phyloP scores from a whole-genome alignment of 2,329 filamentous ascomycete genomes.

The Botryotinia globosa region DNA sequence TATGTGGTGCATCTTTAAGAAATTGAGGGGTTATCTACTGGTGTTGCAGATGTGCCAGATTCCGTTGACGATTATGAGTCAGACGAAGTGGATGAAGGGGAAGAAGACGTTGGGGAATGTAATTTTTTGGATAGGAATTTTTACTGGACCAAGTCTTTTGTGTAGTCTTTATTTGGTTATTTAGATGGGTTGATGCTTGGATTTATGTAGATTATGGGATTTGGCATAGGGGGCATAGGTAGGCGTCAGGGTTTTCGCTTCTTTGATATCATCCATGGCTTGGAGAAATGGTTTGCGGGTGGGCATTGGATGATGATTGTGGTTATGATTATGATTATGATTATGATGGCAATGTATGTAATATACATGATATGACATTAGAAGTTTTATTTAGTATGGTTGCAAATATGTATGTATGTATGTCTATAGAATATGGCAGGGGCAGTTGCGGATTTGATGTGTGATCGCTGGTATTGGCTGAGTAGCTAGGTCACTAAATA shows the following conservation, averaged over 20 bases:
- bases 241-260: neutral
- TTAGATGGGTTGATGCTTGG: constrained; percentile 32
- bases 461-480: no score
- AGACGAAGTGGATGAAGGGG: constrained; percentile 63
- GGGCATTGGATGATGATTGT: neutral
- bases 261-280: constrained; percentile 1
- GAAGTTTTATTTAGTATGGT: neutral
- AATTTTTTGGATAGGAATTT: constrained; percentile 77
- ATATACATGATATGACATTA: neutral
- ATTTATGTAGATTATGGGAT: neutral
- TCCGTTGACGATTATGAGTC: constrained; percentile 64
- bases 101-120: constrained; percentile 66
- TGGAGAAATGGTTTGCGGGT: neutral
- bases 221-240: neutral
- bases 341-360: neutral
- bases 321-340: neutral
- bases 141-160: constrained; percentile 68
- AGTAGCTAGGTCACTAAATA: no score
- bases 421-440: no score
- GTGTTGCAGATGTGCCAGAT: constrained; percentile 72
- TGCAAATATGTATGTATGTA: no score
- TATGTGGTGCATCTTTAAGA: constrained; percentile 72
- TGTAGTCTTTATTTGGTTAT: constrained; percentile 60
- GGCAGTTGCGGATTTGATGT: no score
- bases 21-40: constrained; percentile 70